A percentile compares a stretch with the other conserved stretches of the same genome.
These are phyloP conservation scores for Psidium guajava DNA, from an alignment of 345 rosid genomes.

Conservation along the genomic window DNA sequence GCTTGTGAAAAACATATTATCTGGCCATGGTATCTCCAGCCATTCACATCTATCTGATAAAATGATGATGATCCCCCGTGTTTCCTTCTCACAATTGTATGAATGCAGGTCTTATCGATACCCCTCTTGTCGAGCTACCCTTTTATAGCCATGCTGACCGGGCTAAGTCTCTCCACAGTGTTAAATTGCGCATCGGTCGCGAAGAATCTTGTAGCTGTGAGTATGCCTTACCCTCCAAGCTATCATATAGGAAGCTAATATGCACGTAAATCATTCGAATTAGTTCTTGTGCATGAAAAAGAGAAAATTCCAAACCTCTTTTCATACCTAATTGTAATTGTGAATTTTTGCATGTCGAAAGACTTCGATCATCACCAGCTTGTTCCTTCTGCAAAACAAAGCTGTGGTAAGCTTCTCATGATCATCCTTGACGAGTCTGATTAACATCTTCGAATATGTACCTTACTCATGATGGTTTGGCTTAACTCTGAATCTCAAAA, in stretches of 20 bases:
- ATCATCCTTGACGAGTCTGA: not conserved
- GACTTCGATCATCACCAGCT: conserved; percentile 30
- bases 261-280: not conserved
- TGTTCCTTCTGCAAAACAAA: conserved; percentile 38
- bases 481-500: not conserved
- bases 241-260: not conserved
- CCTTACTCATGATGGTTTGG: not conserved
- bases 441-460: not conserved
- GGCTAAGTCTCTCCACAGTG: conserved; percentile 37
- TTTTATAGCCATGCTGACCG: conserved; percentile 54
- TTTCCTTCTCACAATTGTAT: not conserved
- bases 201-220: conserved; percentile 59
- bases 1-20: not conserved
- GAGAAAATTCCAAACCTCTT: not conserved
- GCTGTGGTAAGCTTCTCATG: conserved; percentile 27
- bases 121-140: conserved; percentile 56
- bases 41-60: not conserved
- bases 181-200: conserved; percentile 52
- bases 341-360: not conserved
- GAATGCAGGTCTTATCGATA: conserved; percentile 40
- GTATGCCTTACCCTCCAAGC: not conserved
- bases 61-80: not conserved
- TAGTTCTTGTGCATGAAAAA: not conserved
- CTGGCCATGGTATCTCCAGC: not conserved
- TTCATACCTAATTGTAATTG: not conserved